Conservation (phyloP, 1,139 yeast species). For the Debaryomyces nepalensis region DNA sequence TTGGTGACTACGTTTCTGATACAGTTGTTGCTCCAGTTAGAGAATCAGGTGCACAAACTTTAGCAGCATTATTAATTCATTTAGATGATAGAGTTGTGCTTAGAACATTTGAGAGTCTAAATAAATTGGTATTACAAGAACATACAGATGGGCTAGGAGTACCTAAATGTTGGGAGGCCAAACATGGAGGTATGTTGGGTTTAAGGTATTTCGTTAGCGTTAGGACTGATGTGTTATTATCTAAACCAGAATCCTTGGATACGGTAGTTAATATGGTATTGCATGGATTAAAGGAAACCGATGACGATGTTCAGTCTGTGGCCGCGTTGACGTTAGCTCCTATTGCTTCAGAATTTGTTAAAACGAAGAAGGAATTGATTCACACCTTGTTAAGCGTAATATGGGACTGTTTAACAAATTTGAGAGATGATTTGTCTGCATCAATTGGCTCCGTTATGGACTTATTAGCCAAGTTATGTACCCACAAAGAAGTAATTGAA, state of each 20-base stretch:
- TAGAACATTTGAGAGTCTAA: constrained; percentile 67
- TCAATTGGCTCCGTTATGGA: constrained; percentile 98
- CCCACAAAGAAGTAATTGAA: constrained; percentile 76
- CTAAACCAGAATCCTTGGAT: constrained; percentile 62
- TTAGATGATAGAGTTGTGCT: constrained; percentile 57
- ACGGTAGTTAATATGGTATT: constrained; percentile 83
- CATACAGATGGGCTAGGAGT: constrained; percentile 36
- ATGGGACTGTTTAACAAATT: constrained; percentile 85
- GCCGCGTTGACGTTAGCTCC: constrained; percentile 94
- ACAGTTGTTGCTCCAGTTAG: constrained; percentile 98
- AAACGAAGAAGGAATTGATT: constrained; percentile 61
- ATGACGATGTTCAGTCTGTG: constrained; percentile 97
- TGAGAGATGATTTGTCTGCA: constrained; percentile 90
- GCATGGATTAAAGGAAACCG: constrained; percentile 81
- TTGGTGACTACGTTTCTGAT: constrained; percentile 97
- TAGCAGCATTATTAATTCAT: constrained; percentile 85
- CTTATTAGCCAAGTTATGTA: constrained; percentile 82
- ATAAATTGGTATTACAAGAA: constrained; percentile 74
- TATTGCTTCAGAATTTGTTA: constrained; percentile 81
- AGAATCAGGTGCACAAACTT: constrained; percentile 93
- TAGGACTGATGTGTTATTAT: constrained; percentile 73
- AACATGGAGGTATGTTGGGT: constrained; percentile 98
- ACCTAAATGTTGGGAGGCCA: constrained; percentile 86
- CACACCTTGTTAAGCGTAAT: constrained; percentile 72
- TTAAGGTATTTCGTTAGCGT: constrained; percentile 90